phyloP scores from a whole-genome alignment of 495 filamentous ascomycete species.

The Usnea hakonensis region DNA sequence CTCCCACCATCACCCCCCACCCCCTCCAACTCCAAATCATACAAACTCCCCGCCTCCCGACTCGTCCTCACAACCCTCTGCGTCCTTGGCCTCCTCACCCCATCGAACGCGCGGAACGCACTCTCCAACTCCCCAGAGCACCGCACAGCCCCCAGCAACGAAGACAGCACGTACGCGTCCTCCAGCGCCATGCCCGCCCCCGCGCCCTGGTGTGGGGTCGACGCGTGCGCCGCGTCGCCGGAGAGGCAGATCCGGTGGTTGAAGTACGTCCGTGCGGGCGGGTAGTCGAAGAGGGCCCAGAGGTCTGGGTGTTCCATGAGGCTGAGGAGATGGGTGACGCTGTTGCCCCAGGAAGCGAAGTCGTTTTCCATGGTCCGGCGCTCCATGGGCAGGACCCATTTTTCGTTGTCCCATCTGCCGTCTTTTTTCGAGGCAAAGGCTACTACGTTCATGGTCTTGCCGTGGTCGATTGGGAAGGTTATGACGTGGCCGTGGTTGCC shows the following conservation, averaged over 20 bases:
- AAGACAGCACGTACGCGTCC: slow-evolving; percentile 46
- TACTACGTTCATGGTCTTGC: slow-evolving; percentile 38
- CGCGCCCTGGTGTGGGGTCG: slow-evolving; percentile 53
- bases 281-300: slow-evolving; percentile 39
- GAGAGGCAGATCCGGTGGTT: slow-evolving; percentile 29
- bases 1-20: slow-evolving; percentile 16
- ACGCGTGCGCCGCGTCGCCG: slow-evolving; percentile 55
- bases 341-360: slow-evolving; percentile 22
- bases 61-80: slow-evolving; percentile 45
- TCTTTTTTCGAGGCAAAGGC: slow-evolving; percentile 30
- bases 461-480: slow-evolving; percentile 41
- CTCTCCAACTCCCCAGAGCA: slow-evolving; percentile 1
- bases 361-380: slow-evolving; percentile 31
- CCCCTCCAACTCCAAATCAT: slow-evolving; percentile 14
- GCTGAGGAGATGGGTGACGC: slow-evolving; percentile 10
- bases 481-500: slow-evolving; percentile 41
- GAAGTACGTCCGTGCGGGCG: slow-evolving; percentile 38
- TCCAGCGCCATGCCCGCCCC: slow-evolving; percentile 57
- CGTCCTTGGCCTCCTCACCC: slow-evolving; percentile 32
- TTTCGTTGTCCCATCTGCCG: slow-evolving; percentile 27
- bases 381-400: slow-evolving; percentile 50
- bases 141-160: slow-evolving; percentile 34
- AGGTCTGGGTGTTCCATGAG: slow-evolving; percentile 19
- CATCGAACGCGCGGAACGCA: slow-evolving; percentile 21
- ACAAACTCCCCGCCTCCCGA: slow-evolving; percentile 16